phyloP scores from a whole-genome alignment of 2,329 filamentous ascomycete genomes.

The Sporothrix brunneoviolacea region DNA sequence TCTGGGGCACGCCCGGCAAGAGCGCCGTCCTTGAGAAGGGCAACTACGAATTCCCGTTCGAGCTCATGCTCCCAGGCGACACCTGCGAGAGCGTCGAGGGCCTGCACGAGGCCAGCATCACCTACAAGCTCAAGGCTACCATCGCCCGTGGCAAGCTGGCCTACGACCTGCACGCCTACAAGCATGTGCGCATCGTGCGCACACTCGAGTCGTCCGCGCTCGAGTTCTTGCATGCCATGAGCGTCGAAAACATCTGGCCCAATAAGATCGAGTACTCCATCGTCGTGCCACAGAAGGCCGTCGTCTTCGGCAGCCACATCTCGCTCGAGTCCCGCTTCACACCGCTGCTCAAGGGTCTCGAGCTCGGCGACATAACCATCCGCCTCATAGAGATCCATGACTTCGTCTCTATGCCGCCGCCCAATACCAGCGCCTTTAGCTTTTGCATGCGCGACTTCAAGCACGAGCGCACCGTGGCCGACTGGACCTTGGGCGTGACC shows the following conservation, averaged over 20 bases:
- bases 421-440: slow-evolving; percentile 39
- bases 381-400: slow-evolving; percentile 75
- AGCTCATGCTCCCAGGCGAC: slow-evolving; percentile 63
- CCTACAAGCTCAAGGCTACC: slow-evolving; percentile 86
- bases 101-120: slow-evolving; percentile 74
- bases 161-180: slow-evolving; percentile 76
- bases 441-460: slow-evolving; percentile 52
- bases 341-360: slow-evolving; percentile 80
- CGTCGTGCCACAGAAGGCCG: slow-evolving; percentile 84
- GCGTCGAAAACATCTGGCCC: slow-evolving; percentile 94
- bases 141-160: slow-evolving; percentile 80
- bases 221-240: slow-evolving; percentile 81
- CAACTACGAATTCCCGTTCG: slow-evolving; percentile 81
- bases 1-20: slow-evolving; percentile 51
- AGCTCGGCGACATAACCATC: slow-evolving; percentile 74
- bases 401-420: slow-evolving; percentile 32
- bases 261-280: slow-evolving; percentile 97
- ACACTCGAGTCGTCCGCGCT: slow-evolving; percentile 70
- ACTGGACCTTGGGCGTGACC: slow-evolving; percentile 49
- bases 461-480: slow-evolving; percentile 56
- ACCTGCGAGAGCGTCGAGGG: slow-evolving; percentile 87
- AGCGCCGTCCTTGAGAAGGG: slow-evolving; percentile 58
- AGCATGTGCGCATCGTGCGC: slow-evolving; percentile 70
- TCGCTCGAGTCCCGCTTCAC: slow-evolving; percentile 80
- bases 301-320: slow-evolving; percentile 85